These are phyloP conservation scores for Purshia tridentata DNA, from an alignment of 306 rosid genomes.

Conservation along the genomic window DNA sequence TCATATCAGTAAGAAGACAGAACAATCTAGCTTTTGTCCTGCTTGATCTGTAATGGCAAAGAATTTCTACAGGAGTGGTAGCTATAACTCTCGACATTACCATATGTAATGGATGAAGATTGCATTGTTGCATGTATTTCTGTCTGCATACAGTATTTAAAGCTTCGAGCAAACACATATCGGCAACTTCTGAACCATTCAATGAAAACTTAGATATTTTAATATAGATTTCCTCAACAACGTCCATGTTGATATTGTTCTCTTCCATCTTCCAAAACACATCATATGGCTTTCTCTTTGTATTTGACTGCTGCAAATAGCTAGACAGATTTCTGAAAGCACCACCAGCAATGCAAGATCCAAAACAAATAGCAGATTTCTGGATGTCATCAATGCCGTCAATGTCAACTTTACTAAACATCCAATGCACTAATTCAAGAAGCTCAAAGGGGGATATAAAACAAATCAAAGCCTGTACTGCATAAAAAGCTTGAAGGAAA, in stretches of 20 bases:
- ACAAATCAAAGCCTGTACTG: constrained; percentile 48
- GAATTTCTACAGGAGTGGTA: constrained; percentile 51
- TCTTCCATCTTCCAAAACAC: constrained; percentile 59
- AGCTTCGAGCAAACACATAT: constrained; percentile 73
- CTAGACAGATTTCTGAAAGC: constrained; percentile 62
- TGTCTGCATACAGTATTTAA: constrained; percentile 47
- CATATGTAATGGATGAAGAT: constrained; percentile 55
- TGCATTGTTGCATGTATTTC: constrained; percentile 42
- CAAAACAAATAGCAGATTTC: constrained; percentile 50
- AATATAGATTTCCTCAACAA: constrained; percentile 62
- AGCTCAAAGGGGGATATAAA: constrained; percentile 75
- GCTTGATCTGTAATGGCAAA: constrained; percentile 50
- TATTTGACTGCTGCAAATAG: constrained; percentile 53
- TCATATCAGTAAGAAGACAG: constrained; percentile 59
- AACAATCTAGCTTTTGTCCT: constrained; percentile 58
- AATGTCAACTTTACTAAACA: constrained; percentile 44
- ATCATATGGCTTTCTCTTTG: constrained; percentile 48
- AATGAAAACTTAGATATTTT: constrained; percentile 42
- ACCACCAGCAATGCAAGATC: constrained; percentile 62
- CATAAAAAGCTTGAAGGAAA: constrained; percentile 43
- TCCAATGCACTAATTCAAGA: constrained; percentile 80
- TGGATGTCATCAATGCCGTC: constrained; percentile 35
- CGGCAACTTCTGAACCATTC: constrained; percentile 52
- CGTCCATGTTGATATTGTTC: constrained; percentile 29
- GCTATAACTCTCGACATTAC: constrained; percentile 54